phyloP scores from a whole-genome alignment of 2,329 filamentous ascomycete genomes.

The Pseudogymnoascus sp. region DNA sequence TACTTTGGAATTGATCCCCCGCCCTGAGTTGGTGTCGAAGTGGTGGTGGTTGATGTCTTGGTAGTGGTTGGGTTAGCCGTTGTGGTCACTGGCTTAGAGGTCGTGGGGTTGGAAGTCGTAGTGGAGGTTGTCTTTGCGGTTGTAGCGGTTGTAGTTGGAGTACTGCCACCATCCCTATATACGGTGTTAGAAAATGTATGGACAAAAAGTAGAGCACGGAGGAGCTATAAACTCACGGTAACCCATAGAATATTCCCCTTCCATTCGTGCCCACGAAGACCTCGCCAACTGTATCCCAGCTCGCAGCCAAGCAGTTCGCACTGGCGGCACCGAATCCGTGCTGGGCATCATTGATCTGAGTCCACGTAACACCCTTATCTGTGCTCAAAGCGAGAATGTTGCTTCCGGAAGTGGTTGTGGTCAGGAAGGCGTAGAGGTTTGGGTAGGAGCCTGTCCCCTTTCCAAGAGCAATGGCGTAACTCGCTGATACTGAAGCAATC shows the following conservation, averaged over 20 bases:
- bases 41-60: slow-evolving; percentile 6
- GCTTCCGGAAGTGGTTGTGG: slow-evolving; percentile 18
- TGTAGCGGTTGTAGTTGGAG: slow-evolving; percentile 22
- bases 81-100: slow-evolving; percentile 10
- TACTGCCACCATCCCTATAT: slow-evolving; percentile 16
- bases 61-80: slow-evolving; percentile 6
- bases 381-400: slow-evolving; percentile 24
- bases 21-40: neutral
- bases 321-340: slow-evolving; percentile 26
- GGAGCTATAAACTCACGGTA: slow-evolving; percentile 12
- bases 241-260: slow-evolving; percentile 30
- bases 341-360: slow-evolving; percentile 23
- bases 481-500: slow-evolving; percentile 17
- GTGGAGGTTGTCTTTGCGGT: slow-evolving; percentile 19
- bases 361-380: slow-evolving; percentile 26
- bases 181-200: neutral
- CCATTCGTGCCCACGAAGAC: slow-evolving; percentile 32
- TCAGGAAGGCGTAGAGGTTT: slow-evolving; percentile 27
- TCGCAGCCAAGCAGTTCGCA: slow-evolving; percentile 26
- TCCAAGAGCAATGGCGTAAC: slow-evolving; percentile 21
- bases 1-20: slow-evolving; percentile 12
- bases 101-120: slow-evolving; percentile 12
- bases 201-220: neutral
- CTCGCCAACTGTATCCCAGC: slow-evolving; percentile 24
- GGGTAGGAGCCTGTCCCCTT: slow-evolving; percentile 21